These are phyloP conservation scores for Serpula lacrymans DNA, from an alignment of 768 basidiomycete genomes.

Conservation along the genomic window DNA sequence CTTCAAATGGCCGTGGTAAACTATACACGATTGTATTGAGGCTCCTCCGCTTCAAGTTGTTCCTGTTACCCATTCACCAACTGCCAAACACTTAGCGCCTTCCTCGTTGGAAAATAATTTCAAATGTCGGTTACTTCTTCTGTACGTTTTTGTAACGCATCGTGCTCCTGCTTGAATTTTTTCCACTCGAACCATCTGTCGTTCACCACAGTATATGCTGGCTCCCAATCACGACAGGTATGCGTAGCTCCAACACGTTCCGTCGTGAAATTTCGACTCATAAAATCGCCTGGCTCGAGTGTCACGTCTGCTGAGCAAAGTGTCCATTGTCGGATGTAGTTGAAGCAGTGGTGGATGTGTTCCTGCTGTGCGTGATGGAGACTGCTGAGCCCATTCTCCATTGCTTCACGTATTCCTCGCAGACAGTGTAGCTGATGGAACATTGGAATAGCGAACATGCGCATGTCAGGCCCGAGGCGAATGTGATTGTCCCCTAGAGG, in stretches of 20 bases:
- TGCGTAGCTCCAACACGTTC: slow-evolving; percentile 36
- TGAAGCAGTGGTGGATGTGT: slow-evolving; percentile 43
- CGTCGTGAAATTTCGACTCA: slow-evolving; percentile 29
- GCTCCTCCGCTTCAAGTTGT: no score
- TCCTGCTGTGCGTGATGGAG: slow-evolving; percentile 16
- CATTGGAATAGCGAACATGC: slow-evolving; percentile 32
- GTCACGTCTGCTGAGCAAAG: slow-evolving; percentile 48
- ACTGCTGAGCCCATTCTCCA: slow-evolving; percentile 12
- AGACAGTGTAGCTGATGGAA: slow-evolving; percentile 39
- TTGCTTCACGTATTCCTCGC: slow-evolving; percentile 22
- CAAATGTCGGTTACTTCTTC: no score
- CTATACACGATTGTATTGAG: no score
- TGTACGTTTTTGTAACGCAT: no score
- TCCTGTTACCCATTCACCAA: no score
- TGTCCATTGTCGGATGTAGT: slow-evolving; percentile 43
- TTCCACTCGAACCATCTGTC: slow-evolving; percentile 33
- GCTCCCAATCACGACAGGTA: slow-evolving; percentile 40
- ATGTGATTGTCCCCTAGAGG: slow-evolving; percentile 20
- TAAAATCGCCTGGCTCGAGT: slow-evolving; percentile 43
- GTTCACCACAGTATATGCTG: slow-evolving; percentile 30
- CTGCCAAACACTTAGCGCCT: no score
- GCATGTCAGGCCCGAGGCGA: slow-evolving; percentile 25
- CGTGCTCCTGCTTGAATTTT: no score
- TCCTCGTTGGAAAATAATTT: no score
- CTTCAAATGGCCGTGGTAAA: no score